Evolutionary conservation across 2,329 filamentous ascomycete species (phyloP).

Genomic region (Cladophialophora psammophila): DNA sequence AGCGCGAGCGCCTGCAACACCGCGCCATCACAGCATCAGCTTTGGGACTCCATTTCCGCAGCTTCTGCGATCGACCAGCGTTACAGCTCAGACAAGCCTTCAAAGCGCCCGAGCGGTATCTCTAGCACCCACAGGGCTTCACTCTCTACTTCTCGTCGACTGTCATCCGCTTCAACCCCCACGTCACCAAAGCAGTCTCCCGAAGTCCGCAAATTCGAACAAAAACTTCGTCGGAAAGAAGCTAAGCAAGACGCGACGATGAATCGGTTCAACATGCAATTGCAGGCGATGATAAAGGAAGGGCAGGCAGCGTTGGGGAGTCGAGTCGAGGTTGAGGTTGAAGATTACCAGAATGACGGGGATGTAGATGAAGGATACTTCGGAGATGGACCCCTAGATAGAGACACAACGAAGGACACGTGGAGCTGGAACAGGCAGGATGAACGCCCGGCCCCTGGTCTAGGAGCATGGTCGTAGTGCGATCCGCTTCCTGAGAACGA

Average conservation of each 20-base stretch:
- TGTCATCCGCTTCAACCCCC: constrained; percentile 14
- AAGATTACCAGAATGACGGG: constrained; percentile 42
- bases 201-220: constrained; percentile 77
- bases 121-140: constrained; percentile 21
- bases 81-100: not conserved
- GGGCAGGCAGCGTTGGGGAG: constrained; percentile 85
- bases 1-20: constrained; percentile 5
- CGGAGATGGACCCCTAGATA: constrained; percentile 10
- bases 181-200: constrained; percentile 29
- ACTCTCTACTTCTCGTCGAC: constrained; percentile 31
- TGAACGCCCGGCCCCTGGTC: not conserved
- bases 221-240: constrained; percentile 75
- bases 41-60: constrained; percentile 3
- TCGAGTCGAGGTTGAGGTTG: constrained; percentile 66
- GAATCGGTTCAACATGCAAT: constrained; percentile 76
- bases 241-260: constrained; percentile 80
- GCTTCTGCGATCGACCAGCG: not conserved
- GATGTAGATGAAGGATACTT: constrained; percentile 39
- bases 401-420: not conserved
- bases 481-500: not conserved
- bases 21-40: constrained; percentile 14
- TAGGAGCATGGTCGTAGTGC: constrained; percentile 4
- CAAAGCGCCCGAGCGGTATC: constrained; percentile 21
- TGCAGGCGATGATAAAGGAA: constrained; percentile 87
- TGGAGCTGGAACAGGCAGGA: not conserved